Evolutionary conservation across 2,329 filamentous ascomycete species (phyloP).

Genomic region (Aspergillus arachidicola): DNA sequence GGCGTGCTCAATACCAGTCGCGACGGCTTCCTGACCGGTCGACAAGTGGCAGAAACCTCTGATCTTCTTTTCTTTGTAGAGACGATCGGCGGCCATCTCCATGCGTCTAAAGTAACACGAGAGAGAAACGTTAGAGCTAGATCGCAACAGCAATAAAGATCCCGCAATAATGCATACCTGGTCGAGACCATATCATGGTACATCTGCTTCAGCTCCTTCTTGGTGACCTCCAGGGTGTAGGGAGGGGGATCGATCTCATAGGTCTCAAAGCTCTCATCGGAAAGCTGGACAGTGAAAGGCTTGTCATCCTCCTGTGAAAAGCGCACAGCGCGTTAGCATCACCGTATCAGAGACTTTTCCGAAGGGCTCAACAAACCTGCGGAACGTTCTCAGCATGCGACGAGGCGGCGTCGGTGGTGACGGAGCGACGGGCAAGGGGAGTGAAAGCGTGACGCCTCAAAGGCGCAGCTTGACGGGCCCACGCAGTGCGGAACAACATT

Average conservation of each 20-base stretch:
- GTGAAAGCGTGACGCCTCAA: constrained; percentile 53
- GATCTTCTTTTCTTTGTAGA: constrained; percentile 99
- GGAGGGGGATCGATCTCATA: constrained; percentile 97
- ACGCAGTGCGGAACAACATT: constrained; percentile 74
- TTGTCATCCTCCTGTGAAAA: constrained; percentile 80
- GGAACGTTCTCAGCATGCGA: constrained; percentile 83
- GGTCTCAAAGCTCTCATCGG: constrained; percentile 98
- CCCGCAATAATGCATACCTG: constrained; percentile 63
- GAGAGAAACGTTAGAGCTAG: not conserved
- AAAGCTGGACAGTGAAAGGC: constrained; percentile 87
- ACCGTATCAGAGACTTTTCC: constrained; percentile 2
- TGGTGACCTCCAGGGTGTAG: constrained; percentile 90
- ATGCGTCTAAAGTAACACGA: constrained; percentile 69
- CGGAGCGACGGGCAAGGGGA: constrained; percentile 65
- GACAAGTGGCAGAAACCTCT: constrained; percentile 99
- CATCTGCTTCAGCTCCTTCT: constrained; percentile 98
- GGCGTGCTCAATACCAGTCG: constrained; percentile 94
- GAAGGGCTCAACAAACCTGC: constrained; percentile 57
- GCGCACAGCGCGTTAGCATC: constrained; percentile 25
- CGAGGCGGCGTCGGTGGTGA: constrained; percentile 94
- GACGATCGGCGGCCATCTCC: constrained; percentile 98
- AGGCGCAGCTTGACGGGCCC: constrained; percentile 63
- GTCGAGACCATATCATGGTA: constrained; percentile 97
- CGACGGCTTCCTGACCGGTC: constrained; percentile 95
- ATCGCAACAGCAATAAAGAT: not conserved